These are phyloP conservation scores for Retiboletus fuscus DNA, from an alignment of 1,284 basidiomycete species.

Conservation along the genomic window DNA sequence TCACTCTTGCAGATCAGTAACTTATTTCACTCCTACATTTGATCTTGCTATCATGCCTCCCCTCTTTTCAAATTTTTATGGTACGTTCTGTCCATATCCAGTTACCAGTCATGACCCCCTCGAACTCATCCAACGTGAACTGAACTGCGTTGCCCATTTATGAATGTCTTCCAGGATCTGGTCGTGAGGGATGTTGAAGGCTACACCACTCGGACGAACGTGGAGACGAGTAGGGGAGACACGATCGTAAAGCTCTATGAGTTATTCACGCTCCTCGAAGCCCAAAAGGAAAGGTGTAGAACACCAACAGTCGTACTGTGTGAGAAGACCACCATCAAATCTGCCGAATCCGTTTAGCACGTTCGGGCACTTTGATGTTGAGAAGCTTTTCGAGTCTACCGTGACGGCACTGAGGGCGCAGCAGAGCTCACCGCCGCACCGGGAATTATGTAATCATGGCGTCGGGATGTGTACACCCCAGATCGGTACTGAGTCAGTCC, in stretches of 20 bases:
- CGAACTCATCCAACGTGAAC: slow-evolving; percentile 94
- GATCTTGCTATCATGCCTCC: too few relatives aligned
- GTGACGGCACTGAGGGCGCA: slow-evolving; percentile 97
- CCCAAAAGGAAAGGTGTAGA: slow-evolving; percentile 97
- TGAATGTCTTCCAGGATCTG: slow-evolving; percentile 97
- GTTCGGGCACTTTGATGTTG: slow-evolving; percentile 98
- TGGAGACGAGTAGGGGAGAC: slow-evolving; percentile 98
- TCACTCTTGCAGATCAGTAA: too few relatives aligned
- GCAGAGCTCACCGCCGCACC: slow-evolving; percentile 79
- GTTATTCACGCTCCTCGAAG: slow-evolving; percentile 99
- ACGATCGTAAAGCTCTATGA: slow-evolving; percentile 99
- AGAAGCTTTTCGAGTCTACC: slow-evolving; percentile 98
- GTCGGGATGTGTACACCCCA: too few relatives aligned
- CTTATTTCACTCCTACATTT: too few relatives aligned
- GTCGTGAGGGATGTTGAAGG: slow-evolving; percentile 97
- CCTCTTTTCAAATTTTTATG: slow-evolving; percentile 69
- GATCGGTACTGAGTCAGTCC: slow-evolving; percentile 91
- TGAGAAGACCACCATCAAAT: slow-evolving; percentile 97
- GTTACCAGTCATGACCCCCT: slow-evolving; percentile 97
- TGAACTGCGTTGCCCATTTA: slow-evolving; percentile 97
- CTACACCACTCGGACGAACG: slow-evolving; percentile 97
- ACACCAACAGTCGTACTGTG: slow-evolving; percentile 98
- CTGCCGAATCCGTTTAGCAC: slow-evolving; percentile 97
- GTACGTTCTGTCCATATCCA: slow-evolving; percentile 98
- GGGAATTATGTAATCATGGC: too few relatives aligned